Evolutionary conservation across 768 basidiomycete genomes (phyloP).

Genomic region (Royoungia palumana): DNA sequence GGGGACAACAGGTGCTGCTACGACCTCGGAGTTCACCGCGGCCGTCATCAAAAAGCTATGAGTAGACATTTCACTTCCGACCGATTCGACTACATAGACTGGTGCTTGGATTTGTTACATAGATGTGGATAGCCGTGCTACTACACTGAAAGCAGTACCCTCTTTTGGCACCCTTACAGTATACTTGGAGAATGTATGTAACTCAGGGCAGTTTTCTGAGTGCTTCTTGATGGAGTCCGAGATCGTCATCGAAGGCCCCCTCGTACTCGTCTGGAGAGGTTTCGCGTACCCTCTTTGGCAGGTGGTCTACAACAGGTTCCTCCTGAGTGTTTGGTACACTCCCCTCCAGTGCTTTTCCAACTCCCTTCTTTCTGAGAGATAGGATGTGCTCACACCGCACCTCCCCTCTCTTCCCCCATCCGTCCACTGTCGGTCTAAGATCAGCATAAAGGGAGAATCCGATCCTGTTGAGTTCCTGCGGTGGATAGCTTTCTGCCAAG

Average conservation of each 20-base stretch:
- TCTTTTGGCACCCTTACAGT: conserved; percentile 11
- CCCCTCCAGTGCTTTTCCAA: conserved; percentile 12
- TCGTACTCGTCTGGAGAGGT: conserved; percentile 51
- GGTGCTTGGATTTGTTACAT: conserved; percentile 16
- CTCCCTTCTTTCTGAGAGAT: conserved; percentile 42
- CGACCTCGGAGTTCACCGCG: conserved; percentile 92
- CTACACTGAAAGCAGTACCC: conserved; percentile 12
- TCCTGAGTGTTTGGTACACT: conserved; percentile 2
- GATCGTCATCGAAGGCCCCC: conserved; percentile 44
- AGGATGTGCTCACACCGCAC: conserved; percentile 70
- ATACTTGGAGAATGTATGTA: not conserved
- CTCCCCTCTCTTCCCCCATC: conserved; percentile 83
- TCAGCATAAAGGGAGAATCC: conserved; percentile 83
- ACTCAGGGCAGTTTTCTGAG: conserved; percentile 22
- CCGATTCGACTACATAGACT: not conserved
- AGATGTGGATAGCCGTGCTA: conserved; percentile 24
- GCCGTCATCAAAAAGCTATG: conserved; percentile 84
- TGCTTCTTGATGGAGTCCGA: conserved; percentile 44
- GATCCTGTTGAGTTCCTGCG: conserved; percentile 55
- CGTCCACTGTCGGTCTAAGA: conserved; percentile 77
- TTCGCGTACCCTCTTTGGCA: conserved; percentile 40
- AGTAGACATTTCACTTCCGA: conserved; percentile 7
- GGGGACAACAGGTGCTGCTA: conserved; percentile 83
- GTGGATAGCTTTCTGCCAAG: conserved; percentile 57
- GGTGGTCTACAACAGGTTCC: conserved; percentile 4